Evolutionary conservation across 768 basidiomycete species (phyloP).

Genomic region (Boletus insuetus): DNA sequence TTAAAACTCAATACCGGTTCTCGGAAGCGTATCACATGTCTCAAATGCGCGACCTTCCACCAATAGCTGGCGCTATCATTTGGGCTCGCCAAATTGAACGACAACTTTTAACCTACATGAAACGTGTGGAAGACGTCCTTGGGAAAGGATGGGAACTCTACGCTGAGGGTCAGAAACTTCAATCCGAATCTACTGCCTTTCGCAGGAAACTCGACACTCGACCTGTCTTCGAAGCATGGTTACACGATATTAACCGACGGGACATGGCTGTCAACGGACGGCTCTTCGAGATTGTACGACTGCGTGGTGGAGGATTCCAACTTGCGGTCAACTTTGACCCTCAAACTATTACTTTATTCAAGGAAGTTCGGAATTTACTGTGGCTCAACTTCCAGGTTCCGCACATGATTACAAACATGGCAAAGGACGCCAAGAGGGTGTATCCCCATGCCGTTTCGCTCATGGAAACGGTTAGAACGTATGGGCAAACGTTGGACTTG

Average conservation of each 20-base stretch:
- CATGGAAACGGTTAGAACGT: conserved; percentile 99
- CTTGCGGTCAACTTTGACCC: conserved; percentile 97
- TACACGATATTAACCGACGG: conserved; percentile 90
- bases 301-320: conserved; percentile 75
- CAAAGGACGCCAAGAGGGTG: conserved; percentile 97
- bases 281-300: conserved; percentile 84
- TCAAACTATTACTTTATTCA: conserved; percentile 97
- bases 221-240: conserved; percentile 94
- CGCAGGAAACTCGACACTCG: conserved; percentile 93
- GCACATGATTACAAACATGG: conserved; percentile 92
- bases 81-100: conserved; percentile 99
- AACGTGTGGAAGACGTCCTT: conserved; percentile 96
- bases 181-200: conserved; percentile 88
- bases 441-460: conserved; percentile 97
- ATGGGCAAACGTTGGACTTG: conserved; percentile 91
- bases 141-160: conserved; percentile 99
- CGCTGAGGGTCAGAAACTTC: conserved; percentile 97
- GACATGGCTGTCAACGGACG: conserved; percentile 91
- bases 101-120: conserved; percentile 96
- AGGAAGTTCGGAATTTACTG: conserved; percentile 92
- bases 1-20: conserved; percentile 93
- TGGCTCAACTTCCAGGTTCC: conserved; percentile 97
- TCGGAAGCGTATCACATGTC: conserved; percentile 98
- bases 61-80: conserved; percentile 97
- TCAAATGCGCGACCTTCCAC: conserved; percentile 96